A percentile compares a stretch with the other conserved stretches of the same genome.
Conservation (phyloP, 192 early-diverging fungal species). For the Gryganskiella cystojenkinii region DNA sequence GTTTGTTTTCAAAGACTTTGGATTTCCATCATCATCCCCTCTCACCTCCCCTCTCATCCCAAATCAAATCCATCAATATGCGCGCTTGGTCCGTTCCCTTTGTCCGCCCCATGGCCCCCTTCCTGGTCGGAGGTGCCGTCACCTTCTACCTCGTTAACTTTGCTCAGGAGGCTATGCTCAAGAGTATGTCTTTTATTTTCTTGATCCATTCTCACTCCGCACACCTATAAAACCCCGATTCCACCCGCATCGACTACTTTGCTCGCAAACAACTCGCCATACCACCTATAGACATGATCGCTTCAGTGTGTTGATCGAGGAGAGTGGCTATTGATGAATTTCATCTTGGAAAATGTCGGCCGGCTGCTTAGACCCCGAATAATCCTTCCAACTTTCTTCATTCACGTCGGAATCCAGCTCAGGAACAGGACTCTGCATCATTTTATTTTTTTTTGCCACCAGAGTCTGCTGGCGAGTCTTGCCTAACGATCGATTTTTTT, state of each 20-base stretch:
- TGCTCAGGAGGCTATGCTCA: conserved; percentile 56
- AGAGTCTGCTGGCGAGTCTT: not conserved
- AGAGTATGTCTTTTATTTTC: conserved; percentile 50
- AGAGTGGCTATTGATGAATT: no score
- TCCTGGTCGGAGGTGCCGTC: conserved; percentile 60
- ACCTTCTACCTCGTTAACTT: conserved; percentile 62
- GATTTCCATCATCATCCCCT: conserved; percentile 14
- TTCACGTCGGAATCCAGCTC: no score
- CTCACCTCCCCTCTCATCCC: conserved; percentile 6
- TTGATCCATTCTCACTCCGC: not conserved
- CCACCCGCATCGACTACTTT: not conserved
- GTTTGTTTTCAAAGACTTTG: no score
- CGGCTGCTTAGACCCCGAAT: no score
- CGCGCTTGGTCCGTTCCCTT: conserved; percentile 68
- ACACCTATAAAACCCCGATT: not conserved
- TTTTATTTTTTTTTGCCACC: no score
- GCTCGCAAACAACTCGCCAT: no score
- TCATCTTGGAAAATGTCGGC: no score
- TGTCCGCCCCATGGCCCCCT: conserved; percentile 63
- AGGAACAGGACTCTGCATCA: no score
- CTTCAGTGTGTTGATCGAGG: no score
- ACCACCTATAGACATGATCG: no score
- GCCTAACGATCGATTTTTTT: not conserved
- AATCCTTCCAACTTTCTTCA: no score
- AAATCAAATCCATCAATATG: conserved; percentile 54